A percentile compares a stretch with the other conserved stretches of the same genome.
Conservation (phyloP, 305 asterid genomes). For the Solanum chacoense region DNA sequence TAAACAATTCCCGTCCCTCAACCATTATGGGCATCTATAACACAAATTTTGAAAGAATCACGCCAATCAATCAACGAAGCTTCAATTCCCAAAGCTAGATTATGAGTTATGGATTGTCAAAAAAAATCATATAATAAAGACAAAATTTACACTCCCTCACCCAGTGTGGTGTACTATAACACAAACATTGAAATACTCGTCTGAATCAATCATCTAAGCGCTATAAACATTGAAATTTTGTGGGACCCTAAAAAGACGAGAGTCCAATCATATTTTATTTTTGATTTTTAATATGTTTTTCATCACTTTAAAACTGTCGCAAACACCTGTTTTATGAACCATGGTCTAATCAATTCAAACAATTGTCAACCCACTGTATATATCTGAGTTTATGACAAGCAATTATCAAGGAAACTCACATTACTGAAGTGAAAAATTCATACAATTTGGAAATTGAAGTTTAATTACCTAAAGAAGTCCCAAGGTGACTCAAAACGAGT, state of each 20-base stretch:
- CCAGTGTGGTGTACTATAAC: background rate
- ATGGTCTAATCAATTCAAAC: background rate
- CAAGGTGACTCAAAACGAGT: constrained; percentile 48
- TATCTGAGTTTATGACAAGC: background rate
- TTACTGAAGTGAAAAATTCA: background rate
- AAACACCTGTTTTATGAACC: background rate
- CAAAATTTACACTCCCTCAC: background rate
- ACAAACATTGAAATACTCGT: background rate
- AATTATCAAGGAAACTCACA: background rate
- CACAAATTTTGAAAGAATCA: background rate
- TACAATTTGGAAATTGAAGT: background rate
- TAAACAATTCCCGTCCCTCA: background rate
- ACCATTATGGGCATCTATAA: background rate
- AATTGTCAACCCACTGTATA: background rate
- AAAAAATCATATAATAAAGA: background rate
- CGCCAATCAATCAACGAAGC: background rate
- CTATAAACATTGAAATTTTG: background rate
- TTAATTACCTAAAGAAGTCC: constrained; percentile 69
- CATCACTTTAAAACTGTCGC: background rate
- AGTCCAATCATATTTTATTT: background rate
- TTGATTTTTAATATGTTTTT: background rate
- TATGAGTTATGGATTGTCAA: background rate
- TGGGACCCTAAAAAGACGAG: background rate
- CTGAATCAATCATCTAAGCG: background rate
- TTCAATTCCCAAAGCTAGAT: background rate